These are phyloP conservation scores for Lactarius akahatsu DNA, from an alignment of 768 basidiomycete species.

Conservation along the genomic window DNA sequence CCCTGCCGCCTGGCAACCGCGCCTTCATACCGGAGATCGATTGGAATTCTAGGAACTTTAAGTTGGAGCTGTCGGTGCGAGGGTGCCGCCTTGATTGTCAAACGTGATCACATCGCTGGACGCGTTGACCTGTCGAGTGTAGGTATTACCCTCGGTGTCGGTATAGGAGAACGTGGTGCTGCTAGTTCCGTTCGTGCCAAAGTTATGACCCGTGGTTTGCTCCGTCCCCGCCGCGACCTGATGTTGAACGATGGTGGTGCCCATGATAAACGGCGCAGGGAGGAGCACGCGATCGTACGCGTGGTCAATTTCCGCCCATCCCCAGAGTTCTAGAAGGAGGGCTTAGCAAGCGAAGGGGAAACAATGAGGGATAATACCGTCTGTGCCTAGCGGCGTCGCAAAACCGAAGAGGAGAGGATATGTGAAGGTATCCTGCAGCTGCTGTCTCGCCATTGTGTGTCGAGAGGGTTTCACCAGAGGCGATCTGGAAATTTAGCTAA, in stretches of 20 bases:
- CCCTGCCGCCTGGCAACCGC: no score
- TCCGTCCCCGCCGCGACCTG: conserved; percentile 58
- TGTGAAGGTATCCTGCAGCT: conserved; percentile 49
- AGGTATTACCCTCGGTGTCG: conserved; percentile 44
- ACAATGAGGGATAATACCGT: conserved; percentile 27
- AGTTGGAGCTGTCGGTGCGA: no score
- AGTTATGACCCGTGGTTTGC: conserved; percentile 45
- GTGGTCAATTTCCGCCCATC: conserved; percentile 61
- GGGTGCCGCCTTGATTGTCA: conserved; percentile 54
- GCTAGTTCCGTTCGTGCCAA: conserved; percentile 63
- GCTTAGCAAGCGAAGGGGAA: not conserved
- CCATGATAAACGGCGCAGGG: conserved; percentile 58
- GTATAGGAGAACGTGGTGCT: conserved; percentile 64
- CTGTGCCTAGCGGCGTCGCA: conserved; percentile 36
- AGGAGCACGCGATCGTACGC: conserved; percentile 60
- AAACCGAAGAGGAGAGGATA: conserved; percentile 46
- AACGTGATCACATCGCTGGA: conserved; percentile 59
- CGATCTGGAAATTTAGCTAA: conserved; percentile 45
- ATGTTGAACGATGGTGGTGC: conserved; percentile 55
- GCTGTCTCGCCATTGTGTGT: conserved; percentile 47
- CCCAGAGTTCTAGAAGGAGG: conserved; percentile 44
- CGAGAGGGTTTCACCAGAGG: conserved; percentile 48
- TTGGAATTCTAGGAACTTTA: no score
- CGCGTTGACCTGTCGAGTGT: conserved; percentile 56
- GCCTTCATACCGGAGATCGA: no score